Evolutionary conservation across 2,329 filamentous ascomycete species (phyloP).

Genomic region (Fusarium sororula): DNA sequence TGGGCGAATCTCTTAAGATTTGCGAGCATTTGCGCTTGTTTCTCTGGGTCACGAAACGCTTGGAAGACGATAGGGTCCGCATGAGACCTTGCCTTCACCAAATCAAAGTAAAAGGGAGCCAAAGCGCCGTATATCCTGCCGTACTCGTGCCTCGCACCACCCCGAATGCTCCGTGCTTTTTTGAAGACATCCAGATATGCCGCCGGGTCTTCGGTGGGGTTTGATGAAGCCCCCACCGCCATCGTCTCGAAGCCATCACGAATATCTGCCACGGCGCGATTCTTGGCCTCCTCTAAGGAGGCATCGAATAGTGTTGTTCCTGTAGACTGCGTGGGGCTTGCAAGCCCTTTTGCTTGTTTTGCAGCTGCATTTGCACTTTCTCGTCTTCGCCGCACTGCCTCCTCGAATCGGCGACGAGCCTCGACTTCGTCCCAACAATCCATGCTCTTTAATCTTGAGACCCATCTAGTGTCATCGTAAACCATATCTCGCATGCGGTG

Average conservation of each 20-base stretch:
- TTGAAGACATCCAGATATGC: slow-evolving; percentile 75
- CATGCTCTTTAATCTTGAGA: slow-evolving; percentile 85
- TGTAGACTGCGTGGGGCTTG: slow-evolving; percentile 27
- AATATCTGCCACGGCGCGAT: slow-evolving; percentile 46
- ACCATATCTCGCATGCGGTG: slow-evolving; percentile 96
- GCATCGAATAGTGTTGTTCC: slow-evolving; percentile 77
- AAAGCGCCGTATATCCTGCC: slow-evolving; percentile 89
- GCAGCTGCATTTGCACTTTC: slow-evolving; percentile 57
- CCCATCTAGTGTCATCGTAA: slow-evolving; percentile 97
- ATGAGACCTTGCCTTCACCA: slow-evolving; percentile 75
- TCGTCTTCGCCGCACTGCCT: slow-evolving; percentile 68
- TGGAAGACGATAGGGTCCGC: slow-evolving; percentile 86
- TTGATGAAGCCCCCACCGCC: slow-evolving; percentile 59
- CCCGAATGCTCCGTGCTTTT: slow-evolving; percentile 79
- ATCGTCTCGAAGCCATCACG: slow-evolving; percentile 84
- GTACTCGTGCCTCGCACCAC: slow-evolving; percentile 87
- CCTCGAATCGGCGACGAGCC: slow-evolving; percentile 82
- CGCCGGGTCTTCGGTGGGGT: slow-evolving; percentile 66
- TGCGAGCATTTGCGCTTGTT: slow-evolving; percentile 88
- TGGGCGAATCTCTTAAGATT: slow-evolving; percentile 82
- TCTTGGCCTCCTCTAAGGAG: slow-evolving; percentile 70
- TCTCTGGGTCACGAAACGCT: slow-evolving; percentile 85
- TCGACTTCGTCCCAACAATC: slow-evolving; percentile 92
- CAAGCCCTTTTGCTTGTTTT: slow-evolving; percentile 27
- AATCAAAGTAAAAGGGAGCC: slow-evolving; percentile 87